Percentiles rank a stretch among this genome's conserved stretches.
phyloP scores from a whole-genome alignment of 2,329 filamentous ascomycete genomes.

The Xylariaceae sp. region DNA sequence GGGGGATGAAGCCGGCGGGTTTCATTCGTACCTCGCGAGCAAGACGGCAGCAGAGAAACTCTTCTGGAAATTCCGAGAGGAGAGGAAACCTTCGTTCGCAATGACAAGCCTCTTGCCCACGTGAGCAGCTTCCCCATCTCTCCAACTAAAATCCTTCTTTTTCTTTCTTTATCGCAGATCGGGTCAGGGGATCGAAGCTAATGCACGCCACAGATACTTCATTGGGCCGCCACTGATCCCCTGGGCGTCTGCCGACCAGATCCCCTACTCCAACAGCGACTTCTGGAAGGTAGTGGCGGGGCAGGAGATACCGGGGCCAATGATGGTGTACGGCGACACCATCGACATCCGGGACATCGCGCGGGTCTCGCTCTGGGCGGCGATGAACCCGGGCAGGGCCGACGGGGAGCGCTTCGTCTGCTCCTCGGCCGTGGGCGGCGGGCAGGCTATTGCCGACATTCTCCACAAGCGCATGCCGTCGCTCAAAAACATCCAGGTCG shows the following conservation, averaged over 20 bases:
- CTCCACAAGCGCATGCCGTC: conserved; percentile 19
- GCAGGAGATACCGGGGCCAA: conserved; percentile 19
- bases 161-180: background rate
- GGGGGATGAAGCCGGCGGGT: conserved; percentile 16
- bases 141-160: too few species aligned
- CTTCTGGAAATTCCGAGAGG: conserved; percentile 25
- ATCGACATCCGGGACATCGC: conserved; percentile 27
- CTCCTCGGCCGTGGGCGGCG: conserved; percentile 19
- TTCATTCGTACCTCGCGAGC: conserved; percentile 25
- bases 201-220: conserved; percentile 19
- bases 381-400: conserved; percentile 16
- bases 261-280: conserved; percentile 20
- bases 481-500: conserved; percentile 13
- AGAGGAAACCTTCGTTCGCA: conserved; percentile 20
- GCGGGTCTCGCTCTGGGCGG: conserved; percentile 25
- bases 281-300: conserved; percentile 21
- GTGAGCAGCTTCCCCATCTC: too few species aligned
- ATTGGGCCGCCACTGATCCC: conserved; percentile 25
- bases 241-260: conserved; percentile 19
- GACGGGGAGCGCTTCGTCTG: conserved; percentile 27
- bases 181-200: background rate
- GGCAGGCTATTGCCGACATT: conserved; percentile 27
- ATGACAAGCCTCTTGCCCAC: conserved; percentile 26
- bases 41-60: conserved; percentile 25
- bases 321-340: conserved; percentile 20